Base-by-base conservation (phyloP, 352 stramenopile genomes). In the Globisporangium iwayamae region DNA sequence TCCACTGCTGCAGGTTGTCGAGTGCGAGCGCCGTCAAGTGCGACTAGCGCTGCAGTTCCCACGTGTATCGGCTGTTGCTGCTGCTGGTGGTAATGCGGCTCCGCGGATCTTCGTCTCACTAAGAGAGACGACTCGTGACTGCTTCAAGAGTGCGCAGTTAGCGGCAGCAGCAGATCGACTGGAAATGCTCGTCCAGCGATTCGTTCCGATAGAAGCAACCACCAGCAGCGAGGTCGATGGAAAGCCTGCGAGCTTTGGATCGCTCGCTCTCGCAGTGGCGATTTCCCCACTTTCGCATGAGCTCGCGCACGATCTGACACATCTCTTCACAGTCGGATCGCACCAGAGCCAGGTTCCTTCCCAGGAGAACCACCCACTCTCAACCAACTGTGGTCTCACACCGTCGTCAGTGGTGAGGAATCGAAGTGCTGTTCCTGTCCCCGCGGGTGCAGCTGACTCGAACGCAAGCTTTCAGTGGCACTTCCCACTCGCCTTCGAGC, bases 21-120 rank as follows among this genome's bases (percentile, higher is more conserved):
- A 48, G 14, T 79, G 65, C 28, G 41, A 75, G 16, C 30, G 60
- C 2, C 65, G 66, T 16, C 74, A 84, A 41, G 60, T 55, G 51
- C 67, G 65, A 2, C 54, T 77, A n/a, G 72, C 67, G 2, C 48
- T 81, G 51, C 58, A 58, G 34, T 74, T 84, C 46, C 59, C 64
- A 58, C 9, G 43, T 28, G 3, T 18, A 7, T 7, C 43, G 20
- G 18, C 52, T n/a, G 14, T 7, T 30, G 14, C 18, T 30, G 13
- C 20, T 28, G 14, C 6, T 13, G 0, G 3, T 13, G 32, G n/a
- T 30, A n/a, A 52, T 8, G 1, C 3, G 2, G 39, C 55, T 8
- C 46, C 65, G 7, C 34, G 34, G 25, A 18, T 74, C n/a, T 74
- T 54, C 22, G 32, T 75, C 34, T 63, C 63, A 4, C n/a, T 75